Percentiles rank a stretch among this genome's conserved stretches.
These are phyloP conservation scores for Candida vaughaniae DNA, from an alignment of 805 yeast species.

Conservation along the genomic window DNA sequence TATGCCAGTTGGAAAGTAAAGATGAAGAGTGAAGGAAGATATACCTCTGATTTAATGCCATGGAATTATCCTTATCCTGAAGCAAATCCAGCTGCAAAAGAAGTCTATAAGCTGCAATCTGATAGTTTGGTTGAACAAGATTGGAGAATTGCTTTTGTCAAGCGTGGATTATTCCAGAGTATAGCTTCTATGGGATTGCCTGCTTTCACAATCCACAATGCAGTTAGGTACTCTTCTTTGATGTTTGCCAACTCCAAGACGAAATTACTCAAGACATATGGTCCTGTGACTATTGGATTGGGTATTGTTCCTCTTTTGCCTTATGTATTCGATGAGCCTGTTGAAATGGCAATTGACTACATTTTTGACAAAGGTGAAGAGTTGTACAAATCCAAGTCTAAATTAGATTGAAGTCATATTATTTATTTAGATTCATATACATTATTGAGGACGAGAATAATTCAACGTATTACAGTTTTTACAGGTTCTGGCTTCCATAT, in stretches of 20 bases:
- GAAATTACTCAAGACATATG: conserved; percentile 54
- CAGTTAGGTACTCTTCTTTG: conserved; percentile 67
- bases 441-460: conserved; percentile 51
- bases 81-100: conserved; percentile 38
- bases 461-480: conserved; percentile 69
- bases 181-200: conserved; percentile 87
- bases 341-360: conserved; percentile 65
- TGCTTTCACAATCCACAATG: conserved; percentile 78
- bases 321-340: conserved; percentile 78
- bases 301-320: conserved; percentile 78
- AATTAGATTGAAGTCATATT: too few relatives aligned
- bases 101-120: conserved; percentile 22
- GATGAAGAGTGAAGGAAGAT: conserved; percentile 63
- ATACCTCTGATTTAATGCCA: conserved; percentile 60
- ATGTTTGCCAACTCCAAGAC: conserved; percentile 57
- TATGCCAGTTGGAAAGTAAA: conserved; percentile 73
- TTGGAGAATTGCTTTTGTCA: conserved; percentile 63
- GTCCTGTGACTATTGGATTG: conserved; percentile 78
- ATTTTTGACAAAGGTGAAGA: conserved; percentile 54
- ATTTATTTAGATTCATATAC: too few relatives aligned
- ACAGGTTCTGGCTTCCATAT: conserved; percentile 68
- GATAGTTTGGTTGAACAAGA: conserved; percentile 48
- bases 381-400: conserved; percentile 16
- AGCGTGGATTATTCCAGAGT: conserved; percentile 78
- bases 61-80: conserved; percentile 56